Evolutionary conservation across 1,139 yeast species (phyloP).

Genomic region (Geotrichum carabidarum): DNA sequence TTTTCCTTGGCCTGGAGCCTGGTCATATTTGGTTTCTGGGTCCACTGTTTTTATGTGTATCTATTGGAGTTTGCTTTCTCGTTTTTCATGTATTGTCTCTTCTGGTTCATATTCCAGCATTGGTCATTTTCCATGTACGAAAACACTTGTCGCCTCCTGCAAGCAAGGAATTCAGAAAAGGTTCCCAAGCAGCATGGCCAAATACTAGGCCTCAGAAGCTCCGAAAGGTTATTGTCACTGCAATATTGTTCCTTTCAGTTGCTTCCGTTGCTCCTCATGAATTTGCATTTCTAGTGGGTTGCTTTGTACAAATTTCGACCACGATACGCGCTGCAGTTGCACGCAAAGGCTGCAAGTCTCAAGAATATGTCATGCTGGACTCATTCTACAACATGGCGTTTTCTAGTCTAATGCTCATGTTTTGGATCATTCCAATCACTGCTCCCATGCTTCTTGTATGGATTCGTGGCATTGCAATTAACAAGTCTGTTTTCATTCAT

Average conservation of each 20-base stretch:
- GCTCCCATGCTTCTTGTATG: slow-evolving; percentile 36
- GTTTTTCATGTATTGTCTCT: slow-evolving; percentile 31
- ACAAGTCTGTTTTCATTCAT: slow-evolving; percentile 33
- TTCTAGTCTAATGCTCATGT: slow-evolving; percentile 32
- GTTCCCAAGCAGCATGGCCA: neutral
- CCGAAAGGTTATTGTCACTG: slow-evolving; percentile 33
- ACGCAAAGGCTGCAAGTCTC: neutral
- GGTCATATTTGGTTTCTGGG: slow-evolving; percentile 54
- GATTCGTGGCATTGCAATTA: slow-evolving; percentile 32
- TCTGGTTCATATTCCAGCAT: neutral
- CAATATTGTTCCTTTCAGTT: slow-evolving; percentile 44
- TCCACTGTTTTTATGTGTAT: slow-evolving; percentile 50
- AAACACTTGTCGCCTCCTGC: neutral
- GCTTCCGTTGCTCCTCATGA: slow-evolving; percentile 72
- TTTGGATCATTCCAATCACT: slow-evolving; percentile 35
- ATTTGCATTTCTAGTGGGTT: slow-evolving; percentile 59
- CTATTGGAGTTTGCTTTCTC: slow-evolving; percentile 46
- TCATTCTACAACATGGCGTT: slow-evolving; percentile 27
- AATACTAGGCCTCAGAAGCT: neutral
- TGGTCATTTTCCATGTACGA: no score
- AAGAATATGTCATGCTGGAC: neutral
- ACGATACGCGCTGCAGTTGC: neutral
- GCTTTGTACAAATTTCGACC: slow-evolving; percentile 41
- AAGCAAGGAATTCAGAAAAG: slow-evolving; percentile 31
- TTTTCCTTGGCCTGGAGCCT: slow-evolving; percentile 65